Percentiles rank a stretch among this genome's conserved stretches.
Evolutionary conservation across 768 basidiomycete genomes (phyloP).

Genomic region (Termitomyces sp.): DNA sequence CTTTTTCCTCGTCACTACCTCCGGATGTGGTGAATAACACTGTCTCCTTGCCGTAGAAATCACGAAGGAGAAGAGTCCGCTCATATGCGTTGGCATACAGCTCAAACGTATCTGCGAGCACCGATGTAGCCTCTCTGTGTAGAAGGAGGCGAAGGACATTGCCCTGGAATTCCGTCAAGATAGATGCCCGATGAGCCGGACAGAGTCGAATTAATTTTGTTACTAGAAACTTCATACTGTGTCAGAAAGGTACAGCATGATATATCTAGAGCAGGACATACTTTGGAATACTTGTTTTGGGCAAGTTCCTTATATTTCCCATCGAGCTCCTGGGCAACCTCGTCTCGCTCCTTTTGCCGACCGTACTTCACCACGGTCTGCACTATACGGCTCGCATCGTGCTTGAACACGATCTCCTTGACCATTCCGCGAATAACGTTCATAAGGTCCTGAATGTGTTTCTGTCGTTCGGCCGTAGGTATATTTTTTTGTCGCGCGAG

Average conservation of each 20-base stretch:
- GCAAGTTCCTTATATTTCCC: constrained; percentile 74
- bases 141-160: constrained; percentile 72
- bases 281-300: constrained; percentile 90
- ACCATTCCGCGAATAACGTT: constrained; percentile 73
- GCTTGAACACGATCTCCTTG: constrained; percentile 84
- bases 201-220: constrained; percentile 75
- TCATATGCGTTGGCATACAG: constrained; percentile 84
- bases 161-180: constrained; percentile 75
- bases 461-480: constrained; percentile 63
- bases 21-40: constrained; percentile 56
- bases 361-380: constrained; percentile 83
- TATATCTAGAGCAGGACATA: constrained; percentile 20
- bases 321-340: constrained; percentile 79
- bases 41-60: constrained; percentile 90
- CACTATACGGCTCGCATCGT: constrained; percentile 85
- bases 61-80: constrained; percentile 70
- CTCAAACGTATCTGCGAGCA: constrained; percentile 86
- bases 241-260: background rate
- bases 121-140: constrained; percentile 79
- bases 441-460: constrained; percentile 73
- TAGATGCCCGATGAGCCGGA: constrained; percentile 66
- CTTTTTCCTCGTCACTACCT: constrained; percentile 60
- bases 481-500: constrained; percentile 71
- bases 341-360: constrained; percentile 65
- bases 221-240: constrained; percentile 58